Conservation (phyloP, 768 basidiomycete genomes). For the Plicaturopsis crispa region DNA sequence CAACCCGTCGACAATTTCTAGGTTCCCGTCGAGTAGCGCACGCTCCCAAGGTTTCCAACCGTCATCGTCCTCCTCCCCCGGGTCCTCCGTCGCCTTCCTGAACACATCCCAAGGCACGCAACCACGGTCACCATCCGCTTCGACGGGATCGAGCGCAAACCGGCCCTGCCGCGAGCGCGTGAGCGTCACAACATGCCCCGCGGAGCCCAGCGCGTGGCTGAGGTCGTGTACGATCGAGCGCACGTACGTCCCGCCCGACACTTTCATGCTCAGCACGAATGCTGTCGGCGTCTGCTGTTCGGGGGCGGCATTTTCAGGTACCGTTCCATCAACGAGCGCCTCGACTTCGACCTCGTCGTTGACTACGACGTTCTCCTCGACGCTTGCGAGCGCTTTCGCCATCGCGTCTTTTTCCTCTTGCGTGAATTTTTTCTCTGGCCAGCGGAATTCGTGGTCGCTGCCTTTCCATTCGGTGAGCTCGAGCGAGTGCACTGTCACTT, state of each 20-base stretch:
- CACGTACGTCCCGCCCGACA: slow-evolving; percentile 96
- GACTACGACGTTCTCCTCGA: slow-evolving; percentile 31
- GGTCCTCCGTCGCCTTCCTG: slow-evolving; percentile 44
- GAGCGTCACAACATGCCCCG: slow-evolving; percentile 90
- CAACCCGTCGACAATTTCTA: slow-evolving; percentile 42
- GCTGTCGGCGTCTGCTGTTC: slow-evolving; percentile 54
- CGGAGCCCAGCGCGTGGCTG: slow-evolving; percentile 73
- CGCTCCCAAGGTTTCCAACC: slow-evolving; percentile 80
- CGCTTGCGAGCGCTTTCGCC: slow-evolving; percentile 50
- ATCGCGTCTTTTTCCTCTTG: slow-evolving; percentile 64
- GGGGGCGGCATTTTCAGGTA: slow-evolving; percentile 26
- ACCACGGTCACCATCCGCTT: slow-evolving; percentile 41
- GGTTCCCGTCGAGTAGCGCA: slow-evolving; percentile 58
- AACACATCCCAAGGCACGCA: slow-evolving; percentile 78
- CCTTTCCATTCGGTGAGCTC: slow-evolving; percentile 77
- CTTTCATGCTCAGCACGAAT: slow-evolving; percentile 87
- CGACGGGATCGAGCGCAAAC: slow-evolving; percentile 46
- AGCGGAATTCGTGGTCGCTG: slow-evolving; percentile 63
- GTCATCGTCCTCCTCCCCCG: slow-evolving; percentile 52
- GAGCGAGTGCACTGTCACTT: slow-evolving; percentile 75
- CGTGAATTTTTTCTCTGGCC: slow-evolving; percentile 67
- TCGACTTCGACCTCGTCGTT: slow-evolving; percentile 22
- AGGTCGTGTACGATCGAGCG: slow-evolving; percentile 94
- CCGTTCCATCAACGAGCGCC: too few relatives aligned
- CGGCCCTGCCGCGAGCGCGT: slow-evolving; percentile 85